Percentiles rank a stretch among this genome's conserved stretches.
phyloP scores from a whole-genome alignment of 2,329 filamentous ascomycete species.

The Calonectria hawksworthii region DNA sequence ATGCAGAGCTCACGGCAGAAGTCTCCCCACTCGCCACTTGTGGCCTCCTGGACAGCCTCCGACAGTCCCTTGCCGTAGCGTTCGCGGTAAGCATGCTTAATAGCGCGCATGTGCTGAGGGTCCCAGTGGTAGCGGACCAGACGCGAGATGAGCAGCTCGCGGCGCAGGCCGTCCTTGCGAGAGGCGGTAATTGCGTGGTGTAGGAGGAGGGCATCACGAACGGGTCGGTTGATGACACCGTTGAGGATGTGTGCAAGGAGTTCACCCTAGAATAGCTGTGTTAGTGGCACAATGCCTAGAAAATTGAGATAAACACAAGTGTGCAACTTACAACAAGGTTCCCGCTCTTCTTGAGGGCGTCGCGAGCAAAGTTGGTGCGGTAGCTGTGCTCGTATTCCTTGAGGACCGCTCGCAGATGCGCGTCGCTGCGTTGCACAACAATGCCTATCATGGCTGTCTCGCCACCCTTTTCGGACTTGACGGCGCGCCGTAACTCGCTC shows the following conservation, averaged over 20 bases:
- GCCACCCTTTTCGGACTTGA: conserved; percentile 83
- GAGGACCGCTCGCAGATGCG: conserved; percentile 85
- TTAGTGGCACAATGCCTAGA: neutral
- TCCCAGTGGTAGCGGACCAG: conserved; percentile 96
- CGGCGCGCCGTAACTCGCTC: conserved; percentile 75
- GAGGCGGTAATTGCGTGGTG: conserved; percentile 89
- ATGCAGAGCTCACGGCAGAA: conserved; percentile 82
- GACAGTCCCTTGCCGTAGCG: conserved; percentile 83
- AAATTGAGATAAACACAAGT: neutral
- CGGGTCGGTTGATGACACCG: conserved; percentile 94
- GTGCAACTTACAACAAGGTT: conserved; percentile 87
- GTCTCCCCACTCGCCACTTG: conserved; percentile 80
- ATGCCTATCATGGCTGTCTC: conserved; percentile 91
- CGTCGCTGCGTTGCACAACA: conserved; percentile 83
- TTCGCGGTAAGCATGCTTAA: conserved; percentile 84
- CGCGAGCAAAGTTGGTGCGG: conserved; percentile 85
- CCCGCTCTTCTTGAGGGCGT: conserved; percentile 88
- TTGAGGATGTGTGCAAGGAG: conserved; percentile 95
- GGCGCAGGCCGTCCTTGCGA: conserved; percentile 78
- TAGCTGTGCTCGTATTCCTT: conserved; percentile 81
- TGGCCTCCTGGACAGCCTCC: conserved; percentile 83
- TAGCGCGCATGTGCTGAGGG: conserved; percentile 80
- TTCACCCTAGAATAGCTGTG: conserved; percentile 77
- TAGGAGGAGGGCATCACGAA: conserved; percentile 90
- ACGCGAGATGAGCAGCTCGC: conserved; percentile 88